These are phyloP conservation scores for Buddleja alternifolia DNA, from an alignment of 257 asterid genomes.

Conservation along the genomic window DNA sequence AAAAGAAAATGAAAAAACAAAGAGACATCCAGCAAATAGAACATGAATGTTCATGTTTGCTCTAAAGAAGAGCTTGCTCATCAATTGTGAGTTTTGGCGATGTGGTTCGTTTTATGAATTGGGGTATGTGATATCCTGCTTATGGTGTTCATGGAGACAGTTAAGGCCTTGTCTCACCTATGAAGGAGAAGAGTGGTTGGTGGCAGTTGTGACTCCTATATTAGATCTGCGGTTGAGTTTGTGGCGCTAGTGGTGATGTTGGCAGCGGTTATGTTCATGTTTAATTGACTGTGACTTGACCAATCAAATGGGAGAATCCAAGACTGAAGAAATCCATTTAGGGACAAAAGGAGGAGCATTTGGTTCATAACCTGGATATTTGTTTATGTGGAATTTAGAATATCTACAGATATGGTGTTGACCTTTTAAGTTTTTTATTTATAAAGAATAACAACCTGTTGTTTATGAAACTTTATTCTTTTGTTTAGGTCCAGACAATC, in stretches of 20 bases:
- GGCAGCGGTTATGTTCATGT: conserved; percentile 9
- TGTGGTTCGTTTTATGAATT: conserved; percentile 8
- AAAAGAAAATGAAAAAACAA: background rate
- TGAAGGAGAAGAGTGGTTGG: conserved; percentile 11
- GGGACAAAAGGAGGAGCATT: conserved; percentile 8
- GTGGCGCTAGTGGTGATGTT: conserved; percentile 6
- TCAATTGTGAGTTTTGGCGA: background rate
- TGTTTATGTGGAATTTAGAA: conserved; percentile 13
- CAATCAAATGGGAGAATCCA: conserved; percentile 8
- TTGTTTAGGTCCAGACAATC: conserved; percentile 74
- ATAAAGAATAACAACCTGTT: background rate
- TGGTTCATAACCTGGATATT: conserved; percentile 14
- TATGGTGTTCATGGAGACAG: background rate
- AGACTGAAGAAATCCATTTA: background rate
- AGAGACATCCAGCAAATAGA: background rate
- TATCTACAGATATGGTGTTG: conserved; percentile 12
- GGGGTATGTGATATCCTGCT: background rate
- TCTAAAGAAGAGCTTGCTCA: background rate
- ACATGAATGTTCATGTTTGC: background rate
- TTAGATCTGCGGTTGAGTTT: conserved; percentile 4
- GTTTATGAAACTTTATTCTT: conserved; percentile 24
- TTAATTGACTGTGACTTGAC: background rate
- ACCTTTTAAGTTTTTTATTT: conserved; percentile 17
- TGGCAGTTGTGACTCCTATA: background rate
- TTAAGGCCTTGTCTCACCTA: conserved; percentile 9